phyloP scores from a whole-genome alignment of 371 early-diverging fungal genomes.

The Mucor circinelloides region DNA sequence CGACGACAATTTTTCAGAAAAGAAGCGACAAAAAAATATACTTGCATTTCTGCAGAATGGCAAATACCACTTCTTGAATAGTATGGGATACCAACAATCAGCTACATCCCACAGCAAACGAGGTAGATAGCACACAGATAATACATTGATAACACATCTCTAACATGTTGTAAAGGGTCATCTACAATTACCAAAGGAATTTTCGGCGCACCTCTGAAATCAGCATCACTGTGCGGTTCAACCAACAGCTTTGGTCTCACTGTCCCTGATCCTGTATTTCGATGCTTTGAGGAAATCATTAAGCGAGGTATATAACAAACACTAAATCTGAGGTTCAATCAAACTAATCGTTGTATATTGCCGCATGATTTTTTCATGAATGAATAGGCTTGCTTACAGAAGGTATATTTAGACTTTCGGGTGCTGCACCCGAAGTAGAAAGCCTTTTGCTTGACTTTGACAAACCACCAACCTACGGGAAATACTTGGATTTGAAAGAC shows the following conservation, averaged over 20 bases:
- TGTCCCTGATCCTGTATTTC: conserved; percentile 43
- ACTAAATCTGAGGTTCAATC: conserved; percentile 9
- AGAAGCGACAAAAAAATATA: conserved; percentile 22
- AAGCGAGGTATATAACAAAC: conserved; percentile 29
- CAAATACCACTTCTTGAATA: conserved; percentile 17
- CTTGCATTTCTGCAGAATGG: conserved; percentile 17
- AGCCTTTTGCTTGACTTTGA: conserved; percentile 38
- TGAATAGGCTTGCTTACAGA: conserved; percentile 35
- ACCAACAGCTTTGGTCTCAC: conserved; percentile 25
- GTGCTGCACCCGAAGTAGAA: conserved; percentile 49
- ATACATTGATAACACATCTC: background rate
- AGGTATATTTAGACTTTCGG: conserved; percentile 52
- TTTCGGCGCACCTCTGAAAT: conserved; percentile 45
- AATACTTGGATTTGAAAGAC: conserved; percentile 36
- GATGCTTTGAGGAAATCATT: conserved; percentile 46
- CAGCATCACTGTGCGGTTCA: conserved; percentile 39
- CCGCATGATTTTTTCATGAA: conserved; percentile 7
- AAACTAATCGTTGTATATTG: background rate
- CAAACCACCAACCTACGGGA: conserved; percentile 42
- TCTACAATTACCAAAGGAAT: conserved; percentile 30
- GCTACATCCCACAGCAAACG: conserved; percentile 7
- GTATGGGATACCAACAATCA: conserved; percentile 8
- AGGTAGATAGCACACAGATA: conserved; percentile 1
- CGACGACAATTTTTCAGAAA: conserved; percentile 9
- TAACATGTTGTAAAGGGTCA: background rate